Conservation (phyloP, 148 eudicot genomes). For the Spergularia marina region DNA sequence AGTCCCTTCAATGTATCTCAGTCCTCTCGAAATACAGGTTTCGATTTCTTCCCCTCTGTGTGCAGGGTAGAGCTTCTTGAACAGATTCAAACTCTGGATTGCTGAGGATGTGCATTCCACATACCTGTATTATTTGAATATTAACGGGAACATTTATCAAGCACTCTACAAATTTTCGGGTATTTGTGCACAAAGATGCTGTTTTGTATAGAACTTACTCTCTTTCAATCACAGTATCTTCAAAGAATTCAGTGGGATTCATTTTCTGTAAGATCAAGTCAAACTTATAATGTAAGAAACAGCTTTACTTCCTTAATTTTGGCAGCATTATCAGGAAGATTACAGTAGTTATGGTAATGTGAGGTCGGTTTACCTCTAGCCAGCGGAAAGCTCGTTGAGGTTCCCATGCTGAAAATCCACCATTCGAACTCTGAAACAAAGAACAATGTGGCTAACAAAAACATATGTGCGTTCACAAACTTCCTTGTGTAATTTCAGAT, state of each 20-base stretch:
- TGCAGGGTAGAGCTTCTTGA: conserved; percentile 37
- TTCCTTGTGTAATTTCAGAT: neutral
- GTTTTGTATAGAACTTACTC: conserved; percentile 35
- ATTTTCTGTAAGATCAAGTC: conserved; percentile 40
- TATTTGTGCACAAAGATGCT: neutral
- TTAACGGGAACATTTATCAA: neutral
- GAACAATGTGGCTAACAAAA: no score
- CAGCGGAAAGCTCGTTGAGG: conserved; percentile 48
- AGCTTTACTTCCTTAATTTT: neutral
- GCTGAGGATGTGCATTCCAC: conserved; percentile 49
- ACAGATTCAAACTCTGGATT: conserved; percentile 39
- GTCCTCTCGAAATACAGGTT: conserved; percentile 35
- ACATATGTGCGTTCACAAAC: neutral
- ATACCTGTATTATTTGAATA: conserved; percentile 21
- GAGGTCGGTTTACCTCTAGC: conserved; percentile 37
- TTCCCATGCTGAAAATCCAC: conserved; percentile 64
- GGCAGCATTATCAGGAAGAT: neutral
- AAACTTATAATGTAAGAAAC: neutral
- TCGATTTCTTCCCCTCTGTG: conserved; percentile 43
- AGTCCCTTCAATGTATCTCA: conserved; percentile 33
- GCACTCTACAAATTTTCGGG: neutral
- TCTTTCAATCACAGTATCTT: conserved; percentile 54
- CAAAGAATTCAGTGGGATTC: conserved; percentile 60
- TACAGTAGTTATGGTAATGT: neutral
- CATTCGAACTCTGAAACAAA: conserved; percentile 40